A percentile compares a stretch with the other conserved stretches of the same genome.
These are phyloP conservation scores for Malassezia sp. DNA, from an alignment of 1,284 basidiomycete genomes.

Conservation along the genomic window DNA sequence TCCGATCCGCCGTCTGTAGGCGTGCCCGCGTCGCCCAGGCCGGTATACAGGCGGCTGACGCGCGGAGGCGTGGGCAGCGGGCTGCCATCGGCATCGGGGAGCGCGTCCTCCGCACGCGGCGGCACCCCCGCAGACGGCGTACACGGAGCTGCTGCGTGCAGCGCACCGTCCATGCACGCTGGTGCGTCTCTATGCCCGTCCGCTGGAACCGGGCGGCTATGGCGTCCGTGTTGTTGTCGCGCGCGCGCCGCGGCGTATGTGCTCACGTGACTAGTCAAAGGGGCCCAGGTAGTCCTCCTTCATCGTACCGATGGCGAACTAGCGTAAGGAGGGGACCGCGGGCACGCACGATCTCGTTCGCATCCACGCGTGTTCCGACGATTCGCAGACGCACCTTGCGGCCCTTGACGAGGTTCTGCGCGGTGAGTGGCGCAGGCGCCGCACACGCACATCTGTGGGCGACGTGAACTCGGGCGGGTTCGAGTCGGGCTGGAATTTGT, in stretches of 20 bases:
- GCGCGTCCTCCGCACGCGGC: background rate
- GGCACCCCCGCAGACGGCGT: background rate
- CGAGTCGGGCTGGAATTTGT: conserved; percentile 42
- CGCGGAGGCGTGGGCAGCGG: conserved; percentile 17
- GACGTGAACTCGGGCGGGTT: conserved; percentile 44
- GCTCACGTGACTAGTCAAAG: conserved; percentile 20
- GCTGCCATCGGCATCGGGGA: conserved; percentile 11
- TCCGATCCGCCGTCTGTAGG: background rate
- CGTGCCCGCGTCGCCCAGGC: background rate
- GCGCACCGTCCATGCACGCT: conserved; percentile 2
- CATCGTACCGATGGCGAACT: conserved; percentile 44
- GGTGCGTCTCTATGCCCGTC: background rate
- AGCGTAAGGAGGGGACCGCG: background rate
- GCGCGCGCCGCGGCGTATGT: background rate
- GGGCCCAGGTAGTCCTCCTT: conserved; percentile 44
- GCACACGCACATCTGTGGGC: conserved; percentile 20
- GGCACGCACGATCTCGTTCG: conserved; percentile 67
- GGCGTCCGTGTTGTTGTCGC: conserved; percentile 1
- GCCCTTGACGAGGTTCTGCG: conserved; percentile 60
- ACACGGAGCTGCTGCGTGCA: too few relatives aligned
- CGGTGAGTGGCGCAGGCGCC: background rate
- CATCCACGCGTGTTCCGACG: conserved; percentile 90
- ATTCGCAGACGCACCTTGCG: conserved; percentile 86
- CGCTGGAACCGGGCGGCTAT: conserved; percentile 1
- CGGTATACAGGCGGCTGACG: conserved; percentile 12